Evolutionary conservation across 2,329 filamentous ascomycete species (phyloP).

Genomic region (Cladosporium cucumerinum): DNA sequence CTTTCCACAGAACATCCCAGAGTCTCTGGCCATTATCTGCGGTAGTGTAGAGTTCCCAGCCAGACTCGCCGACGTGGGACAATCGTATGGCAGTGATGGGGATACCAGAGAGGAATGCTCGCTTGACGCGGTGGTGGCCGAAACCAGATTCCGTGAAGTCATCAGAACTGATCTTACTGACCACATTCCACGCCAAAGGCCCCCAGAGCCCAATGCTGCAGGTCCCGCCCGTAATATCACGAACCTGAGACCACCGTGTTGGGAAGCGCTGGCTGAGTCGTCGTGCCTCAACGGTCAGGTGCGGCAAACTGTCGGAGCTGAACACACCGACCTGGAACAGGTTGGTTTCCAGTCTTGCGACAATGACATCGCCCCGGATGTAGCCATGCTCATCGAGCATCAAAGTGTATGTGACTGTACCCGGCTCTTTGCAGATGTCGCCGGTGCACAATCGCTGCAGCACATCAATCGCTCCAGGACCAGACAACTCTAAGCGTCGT

Average conservation of each 20-base stretch:
- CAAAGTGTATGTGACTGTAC: constrained; percentile 55
- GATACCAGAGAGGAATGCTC: constrained; percentile 51
- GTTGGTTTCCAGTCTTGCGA: constrained; percentile 51
- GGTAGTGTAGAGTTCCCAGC: constrained; percentile 61
- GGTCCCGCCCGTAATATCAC: constrained; percentile 58
- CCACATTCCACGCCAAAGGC: constrained; percentile 52
- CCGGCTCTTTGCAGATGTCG: constrained; percentile 47
- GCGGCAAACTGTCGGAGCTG: constrained; percentile 52
- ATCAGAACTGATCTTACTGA: constrained; percentile 44
- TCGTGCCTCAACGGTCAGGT: constrained; percentile 54
- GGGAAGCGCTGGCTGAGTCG: constrained; percentile 44
- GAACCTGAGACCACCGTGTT: constrained; percentile 48
- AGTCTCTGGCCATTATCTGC: constrained; percentile 57
- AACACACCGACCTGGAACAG: constrained; percentile 58
- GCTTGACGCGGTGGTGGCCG: constrained; percentile 51
- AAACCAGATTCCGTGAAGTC: constrained; percentile 48
- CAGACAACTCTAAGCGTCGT: constrained; percentile 56
- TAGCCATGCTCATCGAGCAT: constrained; percentile 54
- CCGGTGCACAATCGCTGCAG: constrained; percentile 54
- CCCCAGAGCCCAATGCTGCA: constrained; percentile 64
- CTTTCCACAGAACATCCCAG: constrained; percentile 57
- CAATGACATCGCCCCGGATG: constrained; percentile 56
- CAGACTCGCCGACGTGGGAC: constrained; percentile 60
- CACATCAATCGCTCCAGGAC: constrained; percentile 55
- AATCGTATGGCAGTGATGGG: constrained; percentile 56